These are phyloP conservation scores for Aspergillus neotritici DNA, from an alignment of 2,329 filamentous ascomycete species.

Conservation along the genomic window DNA sequence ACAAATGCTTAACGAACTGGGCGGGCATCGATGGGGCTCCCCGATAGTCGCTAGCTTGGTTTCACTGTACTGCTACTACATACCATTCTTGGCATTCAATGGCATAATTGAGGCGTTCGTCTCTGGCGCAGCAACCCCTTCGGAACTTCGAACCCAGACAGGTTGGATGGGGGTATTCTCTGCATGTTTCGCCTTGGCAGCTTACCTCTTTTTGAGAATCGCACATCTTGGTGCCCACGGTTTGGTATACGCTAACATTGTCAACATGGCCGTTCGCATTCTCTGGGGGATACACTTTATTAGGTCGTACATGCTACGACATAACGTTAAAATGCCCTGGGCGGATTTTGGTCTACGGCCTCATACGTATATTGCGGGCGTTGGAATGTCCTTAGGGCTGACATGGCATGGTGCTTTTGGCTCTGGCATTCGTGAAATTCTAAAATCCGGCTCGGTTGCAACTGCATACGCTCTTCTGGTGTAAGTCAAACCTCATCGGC, in stretches of 20 bases:
- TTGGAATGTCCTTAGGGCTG: conserved; percentile 43
- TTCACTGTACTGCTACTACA: conserved; percentile 81
- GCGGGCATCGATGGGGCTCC: conserved; percentile 68
- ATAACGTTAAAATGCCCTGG: conserved; percentile 41
- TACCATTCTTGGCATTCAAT: conserved; percentile 86
- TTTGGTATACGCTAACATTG: conserved; percentile 76
- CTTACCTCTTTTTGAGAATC: conserved; percentile 68
- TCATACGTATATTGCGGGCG: conserved; percentile 41
- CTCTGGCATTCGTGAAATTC: conserved; percentile 20
- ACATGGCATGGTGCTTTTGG: conserved; percentile 15
- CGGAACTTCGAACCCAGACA: conserved; percentile 70
- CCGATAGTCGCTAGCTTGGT: conserved; percentile 70
- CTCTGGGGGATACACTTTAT: conserved; percentile 75
- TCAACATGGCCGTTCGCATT: conserved; percentile 86
- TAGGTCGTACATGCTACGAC: conserved; percentile 52
- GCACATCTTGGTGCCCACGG: conserved; percentile 68
- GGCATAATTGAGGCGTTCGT: conserved; percentile 91
- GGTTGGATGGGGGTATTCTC: conserved; percentile 82
- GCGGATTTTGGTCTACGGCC: conserved; percentile 42
- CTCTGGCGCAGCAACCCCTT: conserved; percentile 71
- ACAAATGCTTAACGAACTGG: conserved; percentile 65
- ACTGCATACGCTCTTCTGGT: conserved; percentile 51
- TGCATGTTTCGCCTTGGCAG: conserved; percentile 64
- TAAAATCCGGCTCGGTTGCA: conserved; percentile 48
- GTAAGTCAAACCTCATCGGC: conserved; percentile 48